A percentile compares a stretch with the other conserved stretches of the same genome.
Evolutionary conservation across 2,329 filamentous ascomycete species (phyloP).

Genomic region (Fusarium gaditjirri): DNA sequence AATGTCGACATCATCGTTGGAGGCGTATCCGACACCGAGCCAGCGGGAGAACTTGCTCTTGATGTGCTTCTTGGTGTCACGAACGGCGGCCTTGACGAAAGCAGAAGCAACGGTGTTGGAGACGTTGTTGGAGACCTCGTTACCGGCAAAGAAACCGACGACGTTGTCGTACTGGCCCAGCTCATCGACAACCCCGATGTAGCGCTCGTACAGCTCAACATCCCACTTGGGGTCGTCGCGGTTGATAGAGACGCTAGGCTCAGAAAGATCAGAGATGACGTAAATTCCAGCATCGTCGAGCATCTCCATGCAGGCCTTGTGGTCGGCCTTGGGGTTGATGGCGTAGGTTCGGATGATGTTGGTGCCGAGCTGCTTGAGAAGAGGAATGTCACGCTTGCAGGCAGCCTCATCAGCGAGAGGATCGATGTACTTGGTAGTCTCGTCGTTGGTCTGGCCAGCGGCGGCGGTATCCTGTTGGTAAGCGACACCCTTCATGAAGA

Average conservation of each 20-base stretch:
- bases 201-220: constrained; percentile 79
- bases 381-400: constrained; percentile 88
- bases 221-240: constrained; percentile 84
- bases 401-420: constrained; percentile 77
- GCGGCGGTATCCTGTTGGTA: constrained; percentile 85
- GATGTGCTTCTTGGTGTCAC: constrained; percentile 96
- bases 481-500: constrained; percentile 90
- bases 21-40: constrained; percentile 94
- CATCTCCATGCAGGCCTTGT: constrained; percentile 84
- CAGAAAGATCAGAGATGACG: constrained; percentile 88
- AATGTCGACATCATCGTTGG: constrained; percentile 89
- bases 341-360: constrained; percentile 97
- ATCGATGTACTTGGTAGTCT: constrained; percentile 74
- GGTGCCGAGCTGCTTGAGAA: constrained; percentile 80
- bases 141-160: constrained; percentile 97
- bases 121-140: constrained; percentile 90
- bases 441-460: constrained; percentile 60
- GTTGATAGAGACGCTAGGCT: constrained; percentile 86
- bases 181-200: constrained; percentile 84
- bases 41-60: constrained; percentile 78
- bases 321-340: constrained; percentile 81
- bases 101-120: constrained; percentile 92
- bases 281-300: constrained; percentile 91
- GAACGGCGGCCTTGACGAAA: constrained; percentile 97
- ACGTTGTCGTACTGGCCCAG: constrained; percentile 88